Evolutionary conservation across 2,329 filamentous ascomycete species (phyloP).

Genomic region (Beauveria rudraprayagi): DNA sequence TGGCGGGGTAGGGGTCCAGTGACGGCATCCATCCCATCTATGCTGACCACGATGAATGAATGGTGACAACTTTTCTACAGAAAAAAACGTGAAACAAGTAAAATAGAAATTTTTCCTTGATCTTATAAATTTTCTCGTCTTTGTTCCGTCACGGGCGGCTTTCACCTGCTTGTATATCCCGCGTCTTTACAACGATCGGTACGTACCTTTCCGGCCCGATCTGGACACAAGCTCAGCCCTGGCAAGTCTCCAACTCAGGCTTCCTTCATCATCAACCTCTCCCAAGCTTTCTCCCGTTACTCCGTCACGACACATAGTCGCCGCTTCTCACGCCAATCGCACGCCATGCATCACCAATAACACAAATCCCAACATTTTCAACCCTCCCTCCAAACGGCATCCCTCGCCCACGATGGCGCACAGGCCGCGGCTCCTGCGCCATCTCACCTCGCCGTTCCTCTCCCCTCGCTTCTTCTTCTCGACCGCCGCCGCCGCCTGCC

Average conservation of each 20-base stretch:
- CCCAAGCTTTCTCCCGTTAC: background rate
- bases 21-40: too few relatives aligned
- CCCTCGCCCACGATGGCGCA: background rate
- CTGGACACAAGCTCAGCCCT: too few relatives aligned
- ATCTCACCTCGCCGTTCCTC: background rate
- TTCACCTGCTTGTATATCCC: too few relatives aligned
- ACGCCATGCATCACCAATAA: conserved; percentile 3
- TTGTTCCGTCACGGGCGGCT: too few relatives aligned
- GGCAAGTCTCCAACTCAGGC: too few relatives aligned
- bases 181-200: too few relatives aligned
- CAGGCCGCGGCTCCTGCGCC: background rate
- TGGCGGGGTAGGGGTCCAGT: background rate
- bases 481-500: conserved; percentile 26
- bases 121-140: fast-evolving
- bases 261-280: background rate
- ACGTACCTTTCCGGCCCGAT: too few relatives aligned
- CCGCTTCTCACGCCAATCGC: background rate
- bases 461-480: background rate
- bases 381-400: background rate
- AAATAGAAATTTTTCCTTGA: too few relatives aligned
- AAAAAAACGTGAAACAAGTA: too few relatives aligned
- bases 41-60: too few relatives aligned
- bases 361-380: background rate
- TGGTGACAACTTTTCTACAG: too few relatives aligned
- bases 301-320: background rate